Evolutionary conservation across 1,284 basidiomycete species (phyloP).

Genomic region (Irpex rosettiformis): DNA sequence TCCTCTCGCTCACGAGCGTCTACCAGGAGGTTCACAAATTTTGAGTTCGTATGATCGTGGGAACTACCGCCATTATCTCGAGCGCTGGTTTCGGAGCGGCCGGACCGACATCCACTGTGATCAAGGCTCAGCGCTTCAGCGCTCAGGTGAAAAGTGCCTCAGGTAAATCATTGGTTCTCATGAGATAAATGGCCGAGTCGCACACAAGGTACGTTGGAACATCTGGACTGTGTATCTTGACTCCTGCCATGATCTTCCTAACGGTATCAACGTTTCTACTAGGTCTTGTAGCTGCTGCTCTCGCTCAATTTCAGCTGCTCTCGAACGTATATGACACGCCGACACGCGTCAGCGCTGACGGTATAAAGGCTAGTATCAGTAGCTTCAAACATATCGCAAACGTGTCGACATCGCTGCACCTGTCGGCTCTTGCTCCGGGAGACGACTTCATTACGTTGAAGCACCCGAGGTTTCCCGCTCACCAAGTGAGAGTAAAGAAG

Average conservation of each 20-base stretch:
- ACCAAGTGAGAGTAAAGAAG: constrained; percentile 60
- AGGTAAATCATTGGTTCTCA: background rate
- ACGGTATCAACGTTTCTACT: background rate
- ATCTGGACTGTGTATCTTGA: background rate
- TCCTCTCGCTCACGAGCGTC: background rate
- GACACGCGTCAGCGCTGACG: background rate
- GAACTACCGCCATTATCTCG: background rate
- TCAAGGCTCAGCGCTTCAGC: no score
- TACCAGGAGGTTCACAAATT: constrained; percentile 23
- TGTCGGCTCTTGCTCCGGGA: constrained; percentile 31
- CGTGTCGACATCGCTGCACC: constrained; percentile 7
- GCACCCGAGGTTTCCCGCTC: constrained; percentile 46
- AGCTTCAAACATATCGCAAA: background rate
- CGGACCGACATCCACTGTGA: no score
- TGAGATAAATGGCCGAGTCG: background rate
- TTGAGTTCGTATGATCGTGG: constrained; percentile 17
- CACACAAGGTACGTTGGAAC: background rate
- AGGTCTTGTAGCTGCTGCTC: background rate
- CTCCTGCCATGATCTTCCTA: background rate
- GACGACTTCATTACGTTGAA: constrained; percentile 39
- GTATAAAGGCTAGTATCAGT: no score
- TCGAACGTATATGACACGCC: background rate
- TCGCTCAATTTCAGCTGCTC: background rate
- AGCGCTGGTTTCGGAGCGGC: background rate
- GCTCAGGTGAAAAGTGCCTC: background rate